Evolutionary conservation across 2,329 filamentous ascomycete genomes (phyloP).

Genomic region (Zymoseptoria ardabiliae): DNA sequence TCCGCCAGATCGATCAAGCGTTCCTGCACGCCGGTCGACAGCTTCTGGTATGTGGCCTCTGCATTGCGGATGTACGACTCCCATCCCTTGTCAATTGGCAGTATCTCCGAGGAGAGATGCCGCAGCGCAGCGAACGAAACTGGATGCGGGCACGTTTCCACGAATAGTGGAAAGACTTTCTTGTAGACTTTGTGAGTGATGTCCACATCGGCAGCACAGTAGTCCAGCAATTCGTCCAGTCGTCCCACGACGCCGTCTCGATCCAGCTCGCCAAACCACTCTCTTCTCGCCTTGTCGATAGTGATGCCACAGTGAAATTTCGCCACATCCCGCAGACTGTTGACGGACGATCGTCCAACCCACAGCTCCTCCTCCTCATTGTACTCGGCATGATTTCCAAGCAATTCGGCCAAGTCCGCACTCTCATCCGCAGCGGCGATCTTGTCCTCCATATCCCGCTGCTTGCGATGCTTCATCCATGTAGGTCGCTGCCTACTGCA

Average conservation of each 20-base stretch:
- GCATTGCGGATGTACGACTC: conserved; percentile 74
- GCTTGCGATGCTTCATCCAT: conserved; percentile 96
- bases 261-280: conserved; percentile 79
- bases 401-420: conserved; percentile 60
- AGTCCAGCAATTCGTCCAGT: conserved; percentile 78
- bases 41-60: conserved; percentile 72
- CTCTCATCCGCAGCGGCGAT: conserved; percentile 65
- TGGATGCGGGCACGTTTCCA: conserved; percentile 86
- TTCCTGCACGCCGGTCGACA: conserved; percentile 70
- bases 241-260: conserved; percentile 61
- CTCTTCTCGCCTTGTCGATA: conserved; percentile 80
- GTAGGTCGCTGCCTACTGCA: conserved; percentile 92
- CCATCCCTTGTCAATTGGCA: conserved; percentile 87
- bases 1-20: conserved; percentile 67
- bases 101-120: conserved; percentile 86
- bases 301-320: conserved; percentile 90
- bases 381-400: conserved; percentile 52
- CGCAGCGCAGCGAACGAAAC: conserved; percentile 93
- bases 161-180: conserved; percentile 83
- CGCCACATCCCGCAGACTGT: conserved; percentile 89
- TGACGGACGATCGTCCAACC: conserved; percentile 90
- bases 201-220: conserved; percentile 89
- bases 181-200: conserved; percentile 93
- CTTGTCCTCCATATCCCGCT: conserved; percentile 72
- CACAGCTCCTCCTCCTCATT: conserved; percentile 85